phyloP scores from a whole-genome alignment of 2,329 filamentous ascomycete species.

The Allantophomopsis cytisporea region DNA sequence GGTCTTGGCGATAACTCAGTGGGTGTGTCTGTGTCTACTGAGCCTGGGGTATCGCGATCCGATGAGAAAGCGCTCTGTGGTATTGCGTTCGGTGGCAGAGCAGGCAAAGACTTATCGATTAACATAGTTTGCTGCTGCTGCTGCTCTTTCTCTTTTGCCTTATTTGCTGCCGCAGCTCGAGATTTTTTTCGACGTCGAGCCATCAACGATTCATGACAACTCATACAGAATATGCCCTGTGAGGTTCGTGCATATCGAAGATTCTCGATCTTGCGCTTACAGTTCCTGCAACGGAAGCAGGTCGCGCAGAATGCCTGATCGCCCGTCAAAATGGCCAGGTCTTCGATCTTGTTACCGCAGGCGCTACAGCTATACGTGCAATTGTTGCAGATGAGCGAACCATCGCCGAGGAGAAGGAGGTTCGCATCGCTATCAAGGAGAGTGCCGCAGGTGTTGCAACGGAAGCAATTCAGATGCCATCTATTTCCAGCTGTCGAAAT shows the following conservation, averaged over 20 bases:
- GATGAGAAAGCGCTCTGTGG: conserved; percentile 46
- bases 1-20: conserved; percentile 57
- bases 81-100: conserved; percentile 66
- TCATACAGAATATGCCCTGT: conserved; percentile 99
- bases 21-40: conserved; percentile 51
- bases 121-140: conserved; percentile 51
- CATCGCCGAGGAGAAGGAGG: conserved; percentile 89
- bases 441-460: conserved; percentile 89
- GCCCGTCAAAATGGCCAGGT: conserved; percentile 90
- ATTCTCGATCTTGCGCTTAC: conserved; percentile 98
- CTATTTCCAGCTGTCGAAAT: conserved; percentile 64
- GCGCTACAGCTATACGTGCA: conserved; percentile 98
- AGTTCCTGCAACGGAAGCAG: conserved; percentile 95
- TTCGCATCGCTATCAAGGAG: conserved; percentile 97
- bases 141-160: conserved; percentile 47
- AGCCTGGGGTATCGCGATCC: conserved; percentile 38
- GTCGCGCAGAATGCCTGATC: conserved; percentile 97
- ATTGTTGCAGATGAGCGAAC: conserved; percentile 97
- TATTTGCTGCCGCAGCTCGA: conserved; percentile 49
- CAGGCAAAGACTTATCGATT: conserved; percentile 85
- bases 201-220: conserved; percentile 94
- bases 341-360: conserved; percentile 95
- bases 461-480: conserved; percentile 99
- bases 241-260: conserved; percentile 93
- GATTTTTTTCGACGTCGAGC: conserved; percentile 79